Conservation (phyloP, 2,329 filamentous ascomycete genomes). For the Penicillium verrucosum region DNA sequence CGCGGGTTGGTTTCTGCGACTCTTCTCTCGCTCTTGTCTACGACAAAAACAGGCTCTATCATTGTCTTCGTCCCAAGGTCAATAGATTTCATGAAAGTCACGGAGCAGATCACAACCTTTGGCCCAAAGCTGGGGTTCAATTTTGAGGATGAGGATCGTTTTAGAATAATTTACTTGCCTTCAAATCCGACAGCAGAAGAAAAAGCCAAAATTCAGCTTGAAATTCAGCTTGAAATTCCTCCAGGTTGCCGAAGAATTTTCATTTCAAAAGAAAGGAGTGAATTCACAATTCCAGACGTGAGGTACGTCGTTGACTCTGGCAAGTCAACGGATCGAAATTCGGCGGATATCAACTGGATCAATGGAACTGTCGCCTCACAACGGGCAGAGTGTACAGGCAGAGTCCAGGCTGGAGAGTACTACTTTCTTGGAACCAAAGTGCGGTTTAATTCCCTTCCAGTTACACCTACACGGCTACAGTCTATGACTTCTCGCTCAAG, state of each 20-base stretch:
- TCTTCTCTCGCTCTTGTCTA: conserved; percentile 47
- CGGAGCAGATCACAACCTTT: conserved; percentile 29
- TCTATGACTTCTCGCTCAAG: conserved; percentile 43
- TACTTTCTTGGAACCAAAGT: conserved; percentile 47
- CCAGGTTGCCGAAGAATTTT: conserved; percentile 48
- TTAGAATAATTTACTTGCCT: conserved; percentile 48
- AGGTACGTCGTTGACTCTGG: conserved; percentile 51
- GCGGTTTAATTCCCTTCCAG: conserved; percentile 33
- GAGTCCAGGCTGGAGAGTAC: conserved; percentile 50
- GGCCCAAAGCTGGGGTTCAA: conserved; percentile 35
- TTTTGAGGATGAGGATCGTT: conserved; percentile 40
- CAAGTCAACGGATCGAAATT: conserved; percentile 37
- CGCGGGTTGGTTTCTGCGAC: conserved; percentile 43
- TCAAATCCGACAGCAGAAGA: conserved; percentile 27
- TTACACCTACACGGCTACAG: conserved; percentile 26
- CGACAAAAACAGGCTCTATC: conserved; percentile 45
- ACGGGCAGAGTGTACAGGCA: conserved; percentile 50
- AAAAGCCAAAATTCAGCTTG: no score
- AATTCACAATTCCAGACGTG: conserved; percentile 52
- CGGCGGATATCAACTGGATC: conserved; percentile 42
- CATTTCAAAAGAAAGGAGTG: conserved; percentile 52
- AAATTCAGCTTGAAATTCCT: conserved; percentile 25
- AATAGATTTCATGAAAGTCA: conserved; percentile 21
- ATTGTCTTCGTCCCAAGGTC: conserved; percentile 50
- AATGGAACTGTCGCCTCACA: conserved; percentile 49